Evolutionary conservation across 2,329 filamentous ascomycete genomes (phyloP), one percentile per base, ranked within the genome.

Genomic region (Ophiosphaerella narmari): DNA sequence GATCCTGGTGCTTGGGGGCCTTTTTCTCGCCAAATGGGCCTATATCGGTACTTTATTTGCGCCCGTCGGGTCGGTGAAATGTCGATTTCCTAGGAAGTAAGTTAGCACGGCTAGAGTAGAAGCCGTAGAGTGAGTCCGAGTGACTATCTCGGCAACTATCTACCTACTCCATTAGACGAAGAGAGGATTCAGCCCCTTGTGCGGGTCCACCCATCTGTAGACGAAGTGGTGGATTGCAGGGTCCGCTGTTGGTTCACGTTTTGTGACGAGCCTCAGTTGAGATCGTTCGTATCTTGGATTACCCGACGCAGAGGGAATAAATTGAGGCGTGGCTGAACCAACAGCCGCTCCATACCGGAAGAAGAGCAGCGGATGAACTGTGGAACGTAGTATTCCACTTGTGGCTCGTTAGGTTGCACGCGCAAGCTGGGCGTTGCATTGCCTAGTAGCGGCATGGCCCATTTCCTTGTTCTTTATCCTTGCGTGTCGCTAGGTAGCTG

Each of bases 401-500:
- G 33, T 43, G 24, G 38, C 13, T 39, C 18, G 18, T 29, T 32
- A 26, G 16, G 37, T 42, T 46, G 40, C 46, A 44, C 23, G 40
- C 51, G 44, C 48, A 50, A 50, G 46, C 49, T 47, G 43, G 31
- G 47, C 47, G 35, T 46, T 24, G 41, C 46, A 21, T 23, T 44
- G 16, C 29, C 32, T 34, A 33, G 46, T 32, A 9, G 42, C 39
- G 24, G 32, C 13, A n/a, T 34, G 32, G 26, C 33, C 21, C 18
- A 8, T 35, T 11, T n/a, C 46, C 34, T 21, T 43, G 29, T 29
- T 31, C 35, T 33, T 18, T 16, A 29, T 37, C 33, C 23, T 24
- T 26, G 49, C 21, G 46, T 42, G 33, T 11, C 7, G 39, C 39
- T 42, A n/a, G 33, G 3, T 21, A 21, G 4, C 18, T 26, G 11